phyloP scores from a whole-genome alignment of 768 basidiomycete species.

The Boletus sensibilis region DNA sequence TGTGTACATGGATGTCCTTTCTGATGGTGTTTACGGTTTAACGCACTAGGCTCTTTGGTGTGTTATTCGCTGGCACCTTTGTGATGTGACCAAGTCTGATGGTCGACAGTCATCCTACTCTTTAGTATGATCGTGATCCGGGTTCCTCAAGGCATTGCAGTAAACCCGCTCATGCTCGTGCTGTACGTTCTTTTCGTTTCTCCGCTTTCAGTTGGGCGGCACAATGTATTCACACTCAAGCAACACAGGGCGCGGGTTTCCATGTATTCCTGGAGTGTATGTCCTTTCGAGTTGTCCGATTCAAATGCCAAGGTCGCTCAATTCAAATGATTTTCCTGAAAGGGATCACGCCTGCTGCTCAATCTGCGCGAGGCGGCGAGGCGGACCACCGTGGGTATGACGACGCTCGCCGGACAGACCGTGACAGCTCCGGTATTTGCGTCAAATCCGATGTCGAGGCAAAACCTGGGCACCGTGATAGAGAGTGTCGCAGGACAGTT shows the following conservation, averaged over 20 bases:
- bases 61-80: neutral
- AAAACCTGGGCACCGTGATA: neutral
- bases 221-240: neutral
- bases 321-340: neutral
- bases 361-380: neutral
- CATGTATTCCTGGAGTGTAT: neutral
- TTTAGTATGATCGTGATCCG: neutral
- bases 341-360: neutral
- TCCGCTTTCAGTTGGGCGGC: too few relatives aligned
- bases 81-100: neutral
- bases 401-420: neutral
- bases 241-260: neutral
- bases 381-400: neutral
- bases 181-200: neutral
- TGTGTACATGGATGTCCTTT: neutral
- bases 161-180: neutral
- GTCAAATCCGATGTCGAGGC: neutral
- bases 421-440: neutral
- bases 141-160: neutral
- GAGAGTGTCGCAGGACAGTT: neutral
- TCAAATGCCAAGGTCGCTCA: neutral
- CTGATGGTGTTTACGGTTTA: neutral
- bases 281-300: neutral
- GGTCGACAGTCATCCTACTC: neutral
- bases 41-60: neutral